These are phyloP conservation scores for Lepidopterella palustris DNA, from an alignment of 495 filamentous ascomycete species.

Conservation along the genomic window DNA sequence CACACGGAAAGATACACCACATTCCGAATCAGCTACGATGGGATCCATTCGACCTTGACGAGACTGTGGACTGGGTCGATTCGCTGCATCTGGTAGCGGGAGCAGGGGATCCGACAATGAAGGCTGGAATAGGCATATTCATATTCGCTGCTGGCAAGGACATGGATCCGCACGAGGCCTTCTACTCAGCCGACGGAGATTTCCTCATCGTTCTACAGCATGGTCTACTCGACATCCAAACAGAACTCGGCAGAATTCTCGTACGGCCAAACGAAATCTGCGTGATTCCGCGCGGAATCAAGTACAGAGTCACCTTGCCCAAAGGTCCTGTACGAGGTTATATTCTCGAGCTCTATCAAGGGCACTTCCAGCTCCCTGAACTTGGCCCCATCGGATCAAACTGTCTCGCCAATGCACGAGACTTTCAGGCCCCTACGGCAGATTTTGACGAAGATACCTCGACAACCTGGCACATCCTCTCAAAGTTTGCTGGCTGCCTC, in stretches of 20 bases:
- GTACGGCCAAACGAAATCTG: constrained; percentile 84
- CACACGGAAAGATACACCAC: constrained; percentile 48
- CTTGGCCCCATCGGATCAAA: constrained; percentile 86
- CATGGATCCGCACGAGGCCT: constrained; percentile 65
- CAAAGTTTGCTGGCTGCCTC: constrained; percentile 74
- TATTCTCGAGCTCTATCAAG: constrained; percentile 79
- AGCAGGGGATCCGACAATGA: constrained; percentile 75
- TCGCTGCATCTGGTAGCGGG: constrained; percentile 72
- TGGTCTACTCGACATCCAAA: constrained; percentile 77
- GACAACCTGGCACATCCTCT: constrained; percentile 53
- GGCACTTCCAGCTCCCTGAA: constrained; percentile 79
- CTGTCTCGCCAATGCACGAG: constrained; percentile 77
- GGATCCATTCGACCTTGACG: constrained; percentile 78
- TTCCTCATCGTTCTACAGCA: constrained; percentile 80
- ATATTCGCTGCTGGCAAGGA: constrained; percentile 75
- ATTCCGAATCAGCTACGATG: constrained; percentile 87
- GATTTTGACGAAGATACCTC: constrained; percentile 58
- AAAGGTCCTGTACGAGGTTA: constrained; percentile 69
- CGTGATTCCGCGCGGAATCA: constrained; percentile 78
- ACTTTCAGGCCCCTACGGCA: constrained; percentile 82
- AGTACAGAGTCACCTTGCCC: constrained; percentile 65
- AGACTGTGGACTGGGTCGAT: constrained; percentile 70
- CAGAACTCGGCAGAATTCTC: constrained; percentile 75
- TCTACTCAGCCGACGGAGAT: constrained; percentile 89
- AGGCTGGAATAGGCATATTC: constrained; percentile 73